Conservation (phyloP, 2,329 filamentous ascomycete species). For the Corinectria fuckeliana region DNA sequence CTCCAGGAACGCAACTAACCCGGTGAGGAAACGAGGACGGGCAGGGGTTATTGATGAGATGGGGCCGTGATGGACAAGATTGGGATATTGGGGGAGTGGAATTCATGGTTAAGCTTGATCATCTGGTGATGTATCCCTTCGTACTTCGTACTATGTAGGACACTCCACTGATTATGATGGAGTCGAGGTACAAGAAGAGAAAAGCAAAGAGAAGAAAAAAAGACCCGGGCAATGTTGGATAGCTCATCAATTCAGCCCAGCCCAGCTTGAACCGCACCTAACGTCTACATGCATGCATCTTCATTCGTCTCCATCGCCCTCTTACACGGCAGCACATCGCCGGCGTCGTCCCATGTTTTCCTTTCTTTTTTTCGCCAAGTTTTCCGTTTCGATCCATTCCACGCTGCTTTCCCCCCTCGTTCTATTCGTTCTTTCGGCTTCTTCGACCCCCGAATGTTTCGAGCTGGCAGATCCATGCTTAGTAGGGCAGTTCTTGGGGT, state of each 20-base stretch:
- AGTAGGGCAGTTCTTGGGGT: background rate
- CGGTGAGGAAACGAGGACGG: slow-evolving; percentile 3
- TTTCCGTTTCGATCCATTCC: slow-evolving; percentile 2
- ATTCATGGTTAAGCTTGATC: background rate
- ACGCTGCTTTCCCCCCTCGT: background rate
- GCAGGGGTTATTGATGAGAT: slow-evolving; percentile 6
- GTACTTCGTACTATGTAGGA: background rate
- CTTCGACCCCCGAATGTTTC: background rate
- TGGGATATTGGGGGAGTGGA: background rate
- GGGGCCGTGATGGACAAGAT: slow-evolving; percentile 1
- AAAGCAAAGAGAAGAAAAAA: background rate
- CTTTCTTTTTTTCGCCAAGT: background rate
- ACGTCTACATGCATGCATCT: background rate
- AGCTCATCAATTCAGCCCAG: background rate
- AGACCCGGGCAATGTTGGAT: background rate
- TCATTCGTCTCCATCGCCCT: background rate
- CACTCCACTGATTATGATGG: background rate
- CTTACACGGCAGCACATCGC: background rate
- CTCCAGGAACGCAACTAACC: background rate
- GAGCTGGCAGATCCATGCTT: background rate
- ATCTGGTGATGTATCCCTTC: background rate
- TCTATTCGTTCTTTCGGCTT: background rate
- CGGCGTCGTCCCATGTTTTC: slow-evolving; percentile 2
- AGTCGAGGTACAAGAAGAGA: background rate
- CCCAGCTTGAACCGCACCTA: background rate